Base-by-base conservation (phyloP, 2,329 filamentous ascomycete genomes). In the Sarocladium strictum region DNA sequence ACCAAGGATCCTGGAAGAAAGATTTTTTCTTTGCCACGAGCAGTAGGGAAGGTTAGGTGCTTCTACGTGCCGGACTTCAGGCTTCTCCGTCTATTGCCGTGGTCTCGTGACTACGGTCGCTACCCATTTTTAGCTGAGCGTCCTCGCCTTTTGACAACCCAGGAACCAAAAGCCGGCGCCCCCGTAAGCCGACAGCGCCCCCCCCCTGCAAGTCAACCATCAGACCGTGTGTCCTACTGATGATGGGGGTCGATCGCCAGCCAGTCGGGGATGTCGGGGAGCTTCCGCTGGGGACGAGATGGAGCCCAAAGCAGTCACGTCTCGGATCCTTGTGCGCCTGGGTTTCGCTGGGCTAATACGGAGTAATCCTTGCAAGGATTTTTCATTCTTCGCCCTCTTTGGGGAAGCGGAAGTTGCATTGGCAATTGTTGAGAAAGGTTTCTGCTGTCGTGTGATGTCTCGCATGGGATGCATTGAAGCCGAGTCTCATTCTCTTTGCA, bases 191-290 rank as follows among this genome's bases (percentile, higher is more conserved):
- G n/a, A 12, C 6, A 17, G 17, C 10, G 37, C 37, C 37, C 6
- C 37, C 37, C 21, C 40, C 40, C 21, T 23, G 40, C 21, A 24
- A 43, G 40, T 32, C 29, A 32, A 32, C 6, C 6, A 32, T 38
- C 35, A 38, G 35, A 15, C 35, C 17, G n/a, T 9, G 17, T 4
- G 17, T 43, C 40, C 40, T 19, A 43, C 40, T 43, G 40, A 12
- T 43, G 40, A n/a, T n/a, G n/a, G n/a, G 40, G 40, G 40, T 4
- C 5, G 6, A 47, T 47, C n/a, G 35, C 27, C 29, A 35, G 47
- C 47, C 27, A 32, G 27, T 51, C 47, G 47, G 47, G 47, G 47
- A 32, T 33, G 47, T 51, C 47, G 47, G 47, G 47, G 47, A 51
- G 47, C 21, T 51, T 35, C 47, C 47, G 47, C 47, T 51, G 47